phyloP scores from a whole-genome alignment of 2,329 filamentous ascomycete species.

The Aspergillus clavatus region DNA sequence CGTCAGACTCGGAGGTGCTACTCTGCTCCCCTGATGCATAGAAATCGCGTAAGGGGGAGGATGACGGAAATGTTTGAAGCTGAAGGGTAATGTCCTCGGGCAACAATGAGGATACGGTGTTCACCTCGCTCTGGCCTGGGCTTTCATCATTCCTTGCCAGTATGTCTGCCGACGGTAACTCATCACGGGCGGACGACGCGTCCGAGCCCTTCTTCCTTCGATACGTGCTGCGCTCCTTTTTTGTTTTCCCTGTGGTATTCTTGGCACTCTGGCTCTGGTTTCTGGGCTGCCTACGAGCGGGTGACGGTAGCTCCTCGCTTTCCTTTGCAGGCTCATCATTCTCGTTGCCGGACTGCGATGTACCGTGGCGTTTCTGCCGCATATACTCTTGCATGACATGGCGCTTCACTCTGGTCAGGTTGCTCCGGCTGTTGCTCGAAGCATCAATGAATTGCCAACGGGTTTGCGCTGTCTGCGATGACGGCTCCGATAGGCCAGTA shows the following conservation, averaged over 20 bases:
- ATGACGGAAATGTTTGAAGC: neutral
- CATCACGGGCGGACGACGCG: neutral
- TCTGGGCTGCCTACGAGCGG: conserved; percentile 10
- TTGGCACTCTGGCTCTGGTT: conserved; percentile 1
- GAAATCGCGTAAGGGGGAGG: neutral
- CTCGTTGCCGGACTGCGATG: conserved; percentile 9
- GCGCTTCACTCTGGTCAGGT: conserved; percentile 38
- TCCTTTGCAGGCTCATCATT: conserved; percentile 6
- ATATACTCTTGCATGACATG: conserved; percentile 44
- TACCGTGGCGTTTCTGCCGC: conserved; percentile 30
- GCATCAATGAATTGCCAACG: conserved; percentile 41
- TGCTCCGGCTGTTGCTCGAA: conserved; percentile 32
- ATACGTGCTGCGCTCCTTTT: neutral
- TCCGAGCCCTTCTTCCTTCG: neutral
- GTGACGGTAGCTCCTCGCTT: conserved; percentile 2
- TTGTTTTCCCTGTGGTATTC: neutral
- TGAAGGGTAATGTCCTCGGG: neutral
- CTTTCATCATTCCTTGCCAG: conserved; percentile 3
- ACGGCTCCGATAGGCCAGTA: conserved; percentile 5
- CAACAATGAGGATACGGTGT: neutral
- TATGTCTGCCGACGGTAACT: neutral
- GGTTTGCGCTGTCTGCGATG: conserved; percentile 14
- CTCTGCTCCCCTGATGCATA: conserved; percentile 8
- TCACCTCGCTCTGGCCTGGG: neutral
- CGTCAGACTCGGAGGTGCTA: conserved; percentile 9